Conservation (phyloP, 2,329 filamentous ascomycete species). For the Trematosphaeria pertusa region DNA sequence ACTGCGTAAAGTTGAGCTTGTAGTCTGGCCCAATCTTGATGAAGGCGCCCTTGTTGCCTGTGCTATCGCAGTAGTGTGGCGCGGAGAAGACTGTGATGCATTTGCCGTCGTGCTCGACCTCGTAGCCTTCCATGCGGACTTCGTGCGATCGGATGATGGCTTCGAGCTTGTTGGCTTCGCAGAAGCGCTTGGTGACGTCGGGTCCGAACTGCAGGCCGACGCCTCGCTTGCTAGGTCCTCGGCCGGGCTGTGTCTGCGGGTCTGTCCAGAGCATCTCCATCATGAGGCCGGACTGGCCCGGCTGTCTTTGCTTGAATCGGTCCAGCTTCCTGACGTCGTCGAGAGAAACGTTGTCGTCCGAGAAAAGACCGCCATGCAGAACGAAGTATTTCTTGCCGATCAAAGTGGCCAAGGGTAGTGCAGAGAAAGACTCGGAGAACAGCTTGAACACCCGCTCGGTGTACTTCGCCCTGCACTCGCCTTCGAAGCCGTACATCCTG, state of each 20-base stretch:
- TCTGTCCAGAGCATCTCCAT: constrained; percentile 99
- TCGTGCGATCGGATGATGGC: constrained; percentile 97
- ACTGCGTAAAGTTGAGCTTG: constrained; percentile 90
- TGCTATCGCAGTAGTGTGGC: constrained; percentile 96
- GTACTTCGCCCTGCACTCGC: constrained; percentile 98
- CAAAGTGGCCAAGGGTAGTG: constrained; percentile 87
- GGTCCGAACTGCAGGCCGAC: constrained; percentile 97
- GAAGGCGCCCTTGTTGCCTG: constrained; percentile 97
- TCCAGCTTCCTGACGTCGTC: constrained; percentile 95
- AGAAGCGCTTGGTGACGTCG: constrained; percentile 95
- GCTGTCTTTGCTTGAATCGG: constrained; percentile 88
- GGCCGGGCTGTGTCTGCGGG: constrained; percentile 82
- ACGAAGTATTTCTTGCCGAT: constrained; percentile 91
- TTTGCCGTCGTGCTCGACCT: constrained; percentile 92
- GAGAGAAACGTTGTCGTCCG: constrained; percentile 88
- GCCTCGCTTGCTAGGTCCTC: constrained; percentile 94
- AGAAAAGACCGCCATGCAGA: constrained; percentile 94
- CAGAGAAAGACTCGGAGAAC: constrained; percentile 98
- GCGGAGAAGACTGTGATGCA: constrained; percentile 99
- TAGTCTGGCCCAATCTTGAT: constrained; percentile 95
- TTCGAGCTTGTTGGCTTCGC: constrained; percentile 91
- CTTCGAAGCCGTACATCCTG: constrained; percentile 96
- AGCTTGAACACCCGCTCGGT: constrained; percentile 95
- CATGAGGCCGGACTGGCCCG: constrained; percentile 93
- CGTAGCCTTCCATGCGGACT: constrained; percentile 98